Conservation (phyloP, 2,329 filamentous ascomycete species). For the Ophiostoma angusticollis region DNA sequence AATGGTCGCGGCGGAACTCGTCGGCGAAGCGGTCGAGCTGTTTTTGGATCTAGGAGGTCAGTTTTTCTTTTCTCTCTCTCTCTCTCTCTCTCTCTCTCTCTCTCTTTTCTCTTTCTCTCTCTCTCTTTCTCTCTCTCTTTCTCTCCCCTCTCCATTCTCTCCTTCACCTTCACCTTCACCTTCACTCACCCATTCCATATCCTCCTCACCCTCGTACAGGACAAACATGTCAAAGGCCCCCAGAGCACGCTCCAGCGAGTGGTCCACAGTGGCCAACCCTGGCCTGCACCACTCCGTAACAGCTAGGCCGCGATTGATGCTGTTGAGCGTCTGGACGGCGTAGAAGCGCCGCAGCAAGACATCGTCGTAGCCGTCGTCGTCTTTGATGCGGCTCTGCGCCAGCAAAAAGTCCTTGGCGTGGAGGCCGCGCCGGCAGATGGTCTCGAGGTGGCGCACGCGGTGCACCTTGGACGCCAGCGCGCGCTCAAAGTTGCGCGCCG, state of each 20-base stretch:
- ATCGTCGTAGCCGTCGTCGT: constrained; percentile 57
- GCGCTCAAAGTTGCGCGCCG: constrained; percentile 45
- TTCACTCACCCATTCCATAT: constrained; percentile 58
- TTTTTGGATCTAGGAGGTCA: constrained; percentile 10
- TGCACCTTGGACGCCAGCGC: constrained; percentile 59
- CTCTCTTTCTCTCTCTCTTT: no score
- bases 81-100: no score
- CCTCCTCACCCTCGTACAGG: constrained; percentile 56
- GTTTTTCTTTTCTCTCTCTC: no score
- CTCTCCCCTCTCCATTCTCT: no score
- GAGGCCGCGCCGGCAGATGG: constrained; percentile 62
- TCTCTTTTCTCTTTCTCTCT: no score
- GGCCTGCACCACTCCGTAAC: constrained; percentile 62
- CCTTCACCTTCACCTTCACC: no score
- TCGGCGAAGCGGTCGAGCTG: constrained; percentile 51
- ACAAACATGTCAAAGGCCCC: constrained; percentile 86
- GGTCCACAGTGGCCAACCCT: constrained; percentile 20
- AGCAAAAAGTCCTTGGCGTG: constrained; percentile 80
- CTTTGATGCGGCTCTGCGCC: constrained; percentile 46
- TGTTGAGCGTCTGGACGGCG: constrained; percentile 59
- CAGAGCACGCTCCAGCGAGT: constrained; percentile 55
- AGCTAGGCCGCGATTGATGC: constrained; percentile 69
- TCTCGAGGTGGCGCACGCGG: constrained; percentile 55
- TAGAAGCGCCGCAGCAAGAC: constrained; percentile 64
- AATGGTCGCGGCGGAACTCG: constrained; percentile 39